Percentiles rank a stretch among this genome's conserved stretches.
Conservation (phyloP, 2,329 filamentous ascomycete genomes). For the Akanthomyces muscarius region DNA sequence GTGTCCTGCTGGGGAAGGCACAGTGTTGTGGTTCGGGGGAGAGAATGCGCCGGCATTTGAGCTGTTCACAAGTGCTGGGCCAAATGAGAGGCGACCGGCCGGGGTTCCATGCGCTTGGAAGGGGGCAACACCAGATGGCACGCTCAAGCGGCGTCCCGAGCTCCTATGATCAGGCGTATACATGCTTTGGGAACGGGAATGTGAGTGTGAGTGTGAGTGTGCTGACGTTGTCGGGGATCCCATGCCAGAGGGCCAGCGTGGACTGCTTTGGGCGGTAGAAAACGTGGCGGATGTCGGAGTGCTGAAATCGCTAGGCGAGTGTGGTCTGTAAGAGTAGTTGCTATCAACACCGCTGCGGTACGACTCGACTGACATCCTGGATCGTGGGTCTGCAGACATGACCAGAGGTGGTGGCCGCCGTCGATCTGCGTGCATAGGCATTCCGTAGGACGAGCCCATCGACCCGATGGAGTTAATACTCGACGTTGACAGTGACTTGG, state of each 20-base stretch:
- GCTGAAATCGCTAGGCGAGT: constrained; percentile 70
- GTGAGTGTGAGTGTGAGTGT: constrained; percentile 60
- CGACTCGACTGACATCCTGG: constrained; percentile 64
- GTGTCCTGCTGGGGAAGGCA: constrained; percentile 52
- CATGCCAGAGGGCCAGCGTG: constrained; percentile 64
- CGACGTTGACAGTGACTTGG: constrained; percentile 79
- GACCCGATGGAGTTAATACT: constrained; percentile 77
- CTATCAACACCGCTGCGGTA: constrained; percentile 61
- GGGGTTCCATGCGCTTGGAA: constrained; percentile 61
- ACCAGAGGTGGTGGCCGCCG: constrained; percentile 76
- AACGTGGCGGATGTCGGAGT: constrained; percentile 83
- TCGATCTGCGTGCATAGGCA: constrained; percentile 54
- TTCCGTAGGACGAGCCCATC: constrained; percentile 59
- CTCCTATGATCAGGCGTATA: constrained; percentile 61
- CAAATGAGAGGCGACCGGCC: constrained; percentile 54
- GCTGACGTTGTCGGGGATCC: constrained; percentile 68
- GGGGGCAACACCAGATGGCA: constrained; percentile 70
- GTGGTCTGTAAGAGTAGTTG: constrained; percentile 59
- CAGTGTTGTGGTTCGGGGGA: constrained; percentile 53
- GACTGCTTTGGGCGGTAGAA: constrained; percentile 71
- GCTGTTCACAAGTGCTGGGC: constrained; percentile 51
- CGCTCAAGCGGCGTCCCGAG: constrained; percentile 72
- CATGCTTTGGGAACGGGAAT: constrained; percentile 68
- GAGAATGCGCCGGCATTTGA: constrained; percentile 53
- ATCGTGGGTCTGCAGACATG: constrained; percentile 70